phyloP scores from a whole-genome alignment of 2,329 filamentous ascomycete genomes.

The Alternaria angustiovoidea region DNA sequence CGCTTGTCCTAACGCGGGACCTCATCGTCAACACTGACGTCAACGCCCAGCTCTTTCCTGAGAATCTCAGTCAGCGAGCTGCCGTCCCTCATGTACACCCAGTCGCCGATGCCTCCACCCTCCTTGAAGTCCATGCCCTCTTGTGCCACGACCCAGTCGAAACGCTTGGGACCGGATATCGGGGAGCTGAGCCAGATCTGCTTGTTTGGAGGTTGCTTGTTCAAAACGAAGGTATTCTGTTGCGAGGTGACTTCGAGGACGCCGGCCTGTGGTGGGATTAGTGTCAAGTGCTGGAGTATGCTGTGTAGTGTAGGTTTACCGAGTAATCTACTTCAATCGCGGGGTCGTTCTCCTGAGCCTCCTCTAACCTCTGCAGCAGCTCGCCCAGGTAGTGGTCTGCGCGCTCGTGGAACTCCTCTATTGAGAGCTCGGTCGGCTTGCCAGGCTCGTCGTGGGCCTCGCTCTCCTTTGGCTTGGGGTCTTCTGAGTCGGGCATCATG shows the following conservation, averaged over 20 bases:
- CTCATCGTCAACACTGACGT: constrained; percentile 49
- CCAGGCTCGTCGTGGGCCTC: constrained; percentile 50
- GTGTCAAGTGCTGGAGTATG: background rate
- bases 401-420: constrained; percentile 77
- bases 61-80: constrained; percentile 76
- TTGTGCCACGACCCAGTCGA: constrained; percentile 81
- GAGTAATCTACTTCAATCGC: constrained; percentile 90
- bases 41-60: constrained; percentile 76
- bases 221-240: constrained; percentile 85
- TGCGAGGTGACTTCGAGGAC: constrained; percentile 78
- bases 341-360: constrained; percentile 73
- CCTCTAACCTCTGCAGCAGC: constrained; percentile 70
- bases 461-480: constrained; percentile 47
- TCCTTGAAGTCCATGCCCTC: constrained; percentile 82
- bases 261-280: constrained; percentile 71
- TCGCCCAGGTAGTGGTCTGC: constrained; percentile 77
- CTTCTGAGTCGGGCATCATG: constrained; percentile 57
- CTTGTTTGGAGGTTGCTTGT: constrained; percentile 98
- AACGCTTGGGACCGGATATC: constrained; percentile 89
- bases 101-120: constrained; percentile 75
- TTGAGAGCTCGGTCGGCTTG: constrained; percentile 70
- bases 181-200: constrained; percentile 97
- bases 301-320: constrained; percentile 62
- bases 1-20: constrained; percentile 35
- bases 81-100: constrained; percentile 90